Percentiles rank a stretch among this genome's conserved stretches.
Conservation (phyloP, 805 yeast species). For the Kregervanrija pseudodelftensis region DNA sequence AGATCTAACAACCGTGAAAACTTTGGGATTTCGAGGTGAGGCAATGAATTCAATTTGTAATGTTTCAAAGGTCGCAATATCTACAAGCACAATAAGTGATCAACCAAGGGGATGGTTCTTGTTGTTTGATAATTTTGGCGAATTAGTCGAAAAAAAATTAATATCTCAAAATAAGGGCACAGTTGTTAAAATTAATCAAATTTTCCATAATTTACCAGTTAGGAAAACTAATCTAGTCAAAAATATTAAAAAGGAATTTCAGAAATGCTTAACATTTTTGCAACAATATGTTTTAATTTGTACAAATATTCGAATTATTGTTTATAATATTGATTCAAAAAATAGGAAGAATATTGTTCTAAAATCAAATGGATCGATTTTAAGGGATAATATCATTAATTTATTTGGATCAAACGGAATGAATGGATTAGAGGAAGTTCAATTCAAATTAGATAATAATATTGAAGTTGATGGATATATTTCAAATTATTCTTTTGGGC, state of each 20-base stretch:
- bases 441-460: conserved; percentile 31
- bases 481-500: conserved; percentile 74
- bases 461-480: conserved; percentile 51
- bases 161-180: conserved; percentile 67
- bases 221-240: conserved; percentile 66
- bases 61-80: conserved; percentile 39
- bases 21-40: conserved; percentile 78
- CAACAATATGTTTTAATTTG: conserved; percentile 64
- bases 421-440: conserved; percentile 48
- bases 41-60: conserved; percentile 68
- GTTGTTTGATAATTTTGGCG: conserved; percentile 50
- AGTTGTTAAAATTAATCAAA: conserved; percentile 42
- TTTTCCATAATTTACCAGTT: conserved; percentile 75
- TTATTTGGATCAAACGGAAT: conserved; percentile 66
- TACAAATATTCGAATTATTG: conserved; percentile 50
- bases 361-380: conserved; percentile 46
- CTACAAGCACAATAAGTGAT: conserved; percentile 39
- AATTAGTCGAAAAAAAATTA: conserved; percentile 28
- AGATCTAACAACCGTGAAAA: conserved; percentile 41
- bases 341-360: conserved; percentile 49
- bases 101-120: conserved; percentile 55
- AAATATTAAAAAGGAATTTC: conserved; percentile 63
- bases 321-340: conserved; percentile 42
- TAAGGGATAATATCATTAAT: conserved; percentile 50
- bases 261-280: conserved; percentile 53